Evolutionary conservation across 352 stramenopile species (phyloP), one percentile per base, ranked within the genome.

Genomic region (Phytophthora sp.): DNA sequence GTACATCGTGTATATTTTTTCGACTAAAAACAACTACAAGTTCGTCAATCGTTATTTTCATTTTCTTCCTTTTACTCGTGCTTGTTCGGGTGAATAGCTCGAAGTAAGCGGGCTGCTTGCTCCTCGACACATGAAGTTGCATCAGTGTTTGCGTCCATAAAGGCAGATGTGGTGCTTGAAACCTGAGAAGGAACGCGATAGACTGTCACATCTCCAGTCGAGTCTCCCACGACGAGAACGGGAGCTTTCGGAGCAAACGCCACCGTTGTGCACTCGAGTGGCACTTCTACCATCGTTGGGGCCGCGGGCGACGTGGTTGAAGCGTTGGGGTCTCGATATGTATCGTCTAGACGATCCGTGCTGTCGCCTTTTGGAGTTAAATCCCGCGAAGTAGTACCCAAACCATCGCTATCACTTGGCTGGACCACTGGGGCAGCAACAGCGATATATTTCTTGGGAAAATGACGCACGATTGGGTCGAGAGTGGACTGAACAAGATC

Each of bases 401-500:
- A 56, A 17, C 3, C 26, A 28, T 72, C 39, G 0, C 3, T 10
- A 17, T 54, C 43, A 15, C 43, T 10, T n/a, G 49, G 24, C 28
- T 45, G 41, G 20, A 54, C 23, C 21, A 60, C 57, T 10, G 54
- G 31, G 1, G 26, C 34, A 12, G 31, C 39, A 6, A 75, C 67
- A 0, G 59, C 39, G 9, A 62, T 64, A 27, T 66, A 83, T 21
- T 86, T 89, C 41, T 87, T 91, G 2, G 82, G 84, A 42, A 89
- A 91, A 55, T 88, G 75, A 11, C 78, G 88, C 30, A 94, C 78
- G 17, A 94, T 85, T 0, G 91, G 91, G 44, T 97, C 90, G 0
- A 97, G 66, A 20, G 74, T 91, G 9, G 84, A 96, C 31, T 91
- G 74, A 6, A 72, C 65, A n/a, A 97, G 68, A 56, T 97, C 88